A percentile compares a stretch with the other conserved stretches of the same genome.
Conservation (phyloP, 2,329 filamentous ascomycete genomes). For the Fusarium nodosum region DNA sequence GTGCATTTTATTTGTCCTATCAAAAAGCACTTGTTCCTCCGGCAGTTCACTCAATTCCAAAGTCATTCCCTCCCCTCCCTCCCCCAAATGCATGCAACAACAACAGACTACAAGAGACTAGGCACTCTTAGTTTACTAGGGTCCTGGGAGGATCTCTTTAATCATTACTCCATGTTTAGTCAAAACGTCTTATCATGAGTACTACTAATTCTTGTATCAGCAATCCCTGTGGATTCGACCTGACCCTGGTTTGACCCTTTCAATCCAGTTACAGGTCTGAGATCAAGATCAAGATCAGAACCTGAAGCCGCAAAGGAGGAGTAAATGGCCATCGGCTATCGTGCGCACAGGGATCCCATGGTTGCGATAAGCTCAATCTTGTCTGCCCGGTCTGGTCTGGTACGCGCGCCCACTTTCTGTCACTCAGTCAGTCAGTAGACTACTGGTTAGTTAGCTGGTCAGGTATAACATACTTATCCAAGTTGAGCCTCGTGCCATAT, state of each 20-base stretch:
- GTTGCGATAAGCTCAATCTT: constrained; percentile 44
- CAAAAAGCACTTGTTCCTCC: constrained; percentile 8
- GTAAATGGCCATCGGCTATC: constrained; percentile 41
- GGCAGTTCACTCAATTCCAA: constrained; percentile 4
- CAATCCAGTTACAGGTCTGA: constrained; percentile 30
- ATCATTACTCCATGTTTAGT: constrained; percentile 21
- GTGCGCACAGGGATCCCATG: constrained; percentile 39
- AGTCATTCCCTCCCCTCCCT: constrained; percentile 14
- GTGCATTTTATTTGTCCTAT: constrained; percentile 8
- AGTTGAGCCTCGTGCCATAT: constrained; percentile 36
- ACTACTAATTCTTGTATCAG: constrained; percentile 38
- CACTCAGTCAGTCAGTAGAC: not conserved
- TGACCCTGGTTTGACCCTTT: constrained; percentile 9
- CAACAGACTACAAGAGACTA: constrained; percentile 31
- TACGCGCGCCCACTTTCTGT: constrained; percentile 34
- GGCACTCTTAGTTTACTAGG: not conserved
- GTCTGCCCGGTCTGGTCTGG: constrained; percentile 3
- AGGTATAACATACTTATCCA: constrained; percentile 19
- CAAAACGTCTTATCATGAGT: constrained; percentile 39
- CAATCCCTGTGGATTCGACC: constrained; percentile 25
- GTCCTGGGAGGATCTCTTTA: constrained; percentile 17
- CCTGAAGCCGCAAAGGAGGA: constrained; percentile 18
- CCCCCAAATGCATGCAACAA: constrained; percentile 10
- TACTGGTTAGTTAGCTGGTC: not conserved
- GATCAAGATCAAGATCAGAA: constrained; percentile 17